Percentiles rank a stretch among this genome's conserved stretches.
Conservation (phyloP, 345 rosid genomes). For the Lenwebbia sp. region DNA sequence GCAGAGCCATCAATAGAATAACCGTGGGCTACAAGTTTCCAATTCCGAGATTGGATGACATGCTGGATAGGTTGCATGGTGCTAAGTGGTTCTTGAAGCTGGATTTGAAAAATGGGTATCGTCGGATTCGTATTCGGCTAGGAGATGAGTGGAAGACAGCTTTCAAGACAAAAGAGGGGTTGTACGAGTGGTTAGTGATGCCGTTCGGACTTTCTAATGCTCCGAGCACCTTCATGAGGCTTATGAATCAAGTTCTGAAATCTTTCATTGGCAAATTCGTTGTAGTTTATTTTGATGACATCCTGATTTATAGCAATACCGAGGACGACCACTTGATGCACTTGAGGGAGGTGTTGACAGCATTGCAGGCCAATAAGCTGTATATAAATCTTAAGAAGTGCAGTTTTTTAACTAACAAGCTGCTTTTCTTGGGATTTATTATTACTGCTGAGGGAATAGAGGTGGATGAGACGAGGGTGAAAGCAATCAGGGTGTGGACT, state of each 20-base stretch:
- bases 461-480: background rate
- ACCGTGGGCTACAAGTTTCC: background rate
- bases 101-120: background rate
- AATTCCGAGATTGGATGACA: background rate
- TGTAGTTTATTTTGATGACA: too few relatives aligned
- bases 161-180: background rate
- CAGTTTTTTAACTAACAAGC: background rate
- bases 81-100: background rate
- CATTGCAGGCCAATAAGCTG: too few relatives aligned
- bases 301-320: too few relatives aligned
- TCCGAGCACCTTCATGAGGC: background rate
- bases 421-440: background rate
- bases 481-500: background rate
- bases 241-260: background rate
- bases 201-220: background rate
- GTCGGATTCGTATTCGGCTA: background rate
- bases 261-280: background rate
- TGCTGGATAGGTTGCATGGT: background rate
- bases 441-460: background rate
- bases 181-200: background rate
- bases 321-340: too few relatives aligned
- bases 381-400: background rate
- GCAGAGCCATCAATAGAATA: background rate
- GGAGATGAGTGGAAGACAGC: background rate
- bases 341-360: too few relatives aligned